phyloP scores from a whole-genome alignment of 805 yeast genomes.

The Torulaspora delbrueckii region DNA sequence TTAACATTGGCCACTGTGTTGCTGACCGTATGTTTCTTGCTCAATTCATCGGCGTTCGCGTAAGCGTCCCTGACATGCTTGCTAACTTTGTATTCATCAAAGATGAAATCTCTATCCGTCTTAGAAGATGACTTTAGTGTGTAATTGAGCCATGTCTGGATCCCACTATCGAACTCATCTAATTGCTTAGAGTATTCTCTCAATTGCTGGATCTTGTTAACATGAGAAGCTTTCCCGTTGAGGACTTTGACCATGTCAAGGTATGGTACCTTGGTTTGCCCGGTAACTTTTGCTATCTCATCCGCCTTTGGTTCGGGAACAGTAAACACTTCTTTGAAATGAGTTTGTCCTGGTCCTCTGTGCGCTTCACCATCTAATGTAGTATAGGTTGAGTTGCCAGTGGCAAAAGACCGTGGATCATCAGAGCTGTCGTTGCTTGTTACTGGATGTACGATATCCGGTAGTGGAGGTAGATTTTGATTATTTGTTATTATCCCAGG shows the following conservation, averaged over 20 bases:
- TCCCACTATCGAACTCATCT: constrained; percentile 48
- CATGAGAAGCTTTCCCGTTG: constrained; percentile 20
- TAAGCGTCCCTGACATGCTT: constrained; percentile 60
- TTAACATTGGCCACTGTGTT: constrained; percentile 41
- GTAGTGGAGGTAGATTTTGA: constrained; percentile 33
- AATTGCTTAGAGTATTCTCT: constrained; percentile 37
- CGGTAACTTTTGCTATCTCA: constrained; percentile 33
- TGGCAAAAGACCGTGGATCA: constrained; percentile 11
- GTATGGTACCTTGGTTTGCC: constrained; percentile 41
- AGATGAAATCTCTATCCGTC: constrained; percentile 32
- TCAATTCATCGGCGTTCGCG: constrained; percentile 50
- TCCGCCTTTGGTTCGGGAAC: constrained; percentile 20
- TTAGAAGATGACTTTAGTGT: constrained; percentile 30
- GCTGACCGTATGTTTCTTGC: constrained; percentile 37
- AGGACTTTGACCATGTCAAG: constrained; percentile 40
- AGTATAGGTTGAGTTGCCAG: constrained; percentile 7
- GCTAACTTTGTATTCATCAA: constrained; percentile 40
- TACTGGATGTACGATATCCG: constrained; percentile 14
- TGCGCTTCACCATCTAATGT: constrained; percentile 9
- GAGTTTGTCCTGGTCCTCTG: constrained; percentile 13
- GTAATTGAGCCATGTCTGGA: constrained; percentile 49
- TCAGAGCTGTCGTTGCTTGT: constrained; percentile 11
- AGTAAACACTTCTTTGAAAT: constrained; percentile 13
- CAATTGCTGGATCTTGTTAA: constrained; percentile 25
- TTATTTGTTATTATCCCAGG: constrained; percentile 32